phyloP scores from a whole-genome alignment of 371 early-diverging fungal genomes.

The Mucor racemosus region DNA sequence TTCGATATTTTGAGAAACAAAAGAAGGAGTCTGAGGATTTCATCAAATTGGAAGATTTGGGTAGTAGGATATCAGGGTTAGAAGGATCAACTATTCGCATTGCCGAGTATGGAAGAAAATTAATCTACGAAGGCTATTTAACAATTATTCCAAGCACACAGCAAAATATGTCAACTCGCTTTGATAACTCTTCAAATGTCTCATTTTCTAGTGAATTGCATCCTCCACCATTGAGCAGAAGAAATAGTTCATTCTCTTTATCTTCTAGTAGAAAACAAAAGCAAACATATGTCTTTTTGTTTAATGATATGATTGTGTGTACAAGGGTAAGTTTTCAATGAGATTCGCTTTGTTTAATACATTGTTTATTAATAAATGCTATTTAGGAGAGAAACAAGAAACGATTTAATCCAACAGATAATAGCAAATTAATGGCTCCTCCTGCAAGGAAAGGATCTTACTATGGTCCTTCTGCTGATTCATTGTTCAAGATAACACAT shows the following conservation, averaged over 20 bases:
- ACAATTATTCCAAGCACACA: slow-evolving; percentile 28
- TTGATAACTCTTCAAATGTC: neutral
- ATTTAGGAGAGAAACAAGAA: slow-evolving; percentile 46
- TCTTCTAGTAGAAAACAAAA: slow-evolving; percentile 17
- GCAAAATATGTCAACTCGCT: neutral
- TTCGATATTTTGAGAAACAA: slow-evolving; percentile 38
- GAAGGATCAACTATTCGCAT: slow-evolving; percentile 29
- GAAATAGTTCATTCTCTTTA: slow-evolving; percentile 31
- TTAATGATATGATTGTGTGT: slow-evolving; percentile 46
- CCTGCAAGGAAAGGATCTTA: slow-evolving; percentile 12
- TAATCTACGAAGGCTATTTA: slow-evolving; percentile 44
- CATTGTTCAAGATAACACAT: slow-evolving; percentile 29
- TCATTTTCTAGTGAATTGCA: slow-evolving; percentile 13
- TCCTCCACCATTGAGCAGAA: slow-evolving; percentile 19
- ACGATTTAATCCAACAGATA: slow-evolving; percentile 48
- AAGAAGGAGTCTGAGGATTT: slow-evolving; percentile 38
- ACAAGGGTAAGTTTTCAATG: slow-evolving; percentile 34
- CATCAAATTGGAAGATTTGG: slow-evolving; percentile 37
- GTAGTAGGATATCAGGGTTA: slow-evolving; percentile 35
- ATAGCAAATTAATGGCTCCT: slow-evolving; percentile 18
- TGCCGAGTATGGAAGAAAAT: slow-evolving; percentile 29
- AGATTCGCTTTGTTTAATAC: too few species aligned
- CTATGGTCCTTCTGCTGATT: slow-evolving; percentile 29
- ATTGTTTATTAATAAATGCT: too few species aligned
- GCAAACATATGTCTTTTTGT: slow-evolving; percentile 44